These are phyloP conservation scores for Cladosporium sp. DNA, from an alignment of 2,329 filamentous ascomycete genomes.

Conservation along the genomic window DNA sequence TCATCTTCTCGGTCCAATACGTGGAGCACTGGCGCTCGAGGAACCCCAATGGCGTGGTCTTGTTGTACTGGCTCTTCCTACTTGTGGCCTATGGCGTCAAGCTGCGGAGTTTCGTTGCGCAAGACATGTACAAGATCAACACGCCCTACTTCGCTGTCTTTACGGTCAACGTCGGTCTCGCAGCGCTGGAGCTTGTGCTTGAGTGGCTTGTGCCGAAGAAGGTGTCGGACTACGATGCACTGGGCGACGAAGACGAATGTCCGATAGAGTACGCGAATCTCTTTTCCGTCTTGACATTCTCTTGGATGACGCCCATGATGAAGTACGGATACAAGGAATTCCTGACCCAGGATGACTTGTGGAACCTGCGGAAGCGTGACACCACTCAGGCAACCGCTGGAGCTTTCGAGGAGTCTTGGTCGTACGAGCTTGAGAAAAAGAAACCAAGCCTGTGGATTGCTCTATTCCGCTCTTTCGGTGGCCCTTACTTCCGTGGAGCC, in stretches of 20 bases:
- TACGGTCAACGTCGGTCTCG: slow-evolving; percentile 63
- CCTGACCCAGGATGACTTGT: slow-evolving; percentile 89
- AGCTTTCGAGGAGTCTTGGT: slow-evolving; percentile 69
- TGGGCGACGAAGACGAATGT: slow-evolving; percentile 64
- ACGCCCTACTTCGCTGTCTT: slow-evolving; percentile 73
- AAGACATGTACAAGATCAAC: slow-evolving; percentile 61
- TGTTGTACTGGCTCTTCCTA: slow-evolving; percentile 90
- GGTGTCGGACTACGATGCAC: slow-evolving; percentile 60
- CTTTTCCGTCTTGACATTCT: slow-evolving; percentile 89
- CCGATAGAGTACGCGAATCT: slow-evolving; percentile 87
- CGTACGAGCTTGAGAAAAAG: slow-evolving; percentile 63
- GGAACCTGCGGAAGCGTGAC: slow-evolving; percentile 78
- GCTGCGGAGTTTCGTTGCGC: slow-evolving; percentile 75
- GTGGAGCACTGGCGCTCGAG: slow-evolving; percentile 76
- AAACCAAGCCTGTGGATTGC: slow-evolving; percentile 80
- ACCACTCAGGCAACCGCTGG: slow-evolving; percentile 68
- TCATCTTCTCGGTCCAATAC: slow-evolving; percentile 78
- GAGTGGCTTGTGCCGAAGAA: slow-evolving; percentile 87
- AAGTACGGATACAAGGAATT: slow-evolving; percentile 85
- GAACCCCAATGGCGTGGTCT: slow-evolving; percentile 77
- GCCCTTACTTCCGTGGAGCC: slow-evolving; percentile 72
- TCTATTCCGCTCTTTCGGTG: slow-evolving; percentile 75
- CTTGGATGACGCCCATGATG: slow-evolving; percentile 99
- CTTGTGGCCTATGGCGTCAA: slow-evolving; percentile 74
- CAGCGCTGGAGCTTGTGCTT: slow-evolving; percentile 63